phyloP scores from a whole-genome alignment of 2,329 filamentous ascomycete genomes.

The Pyrenochaeta sp. region DNA sequence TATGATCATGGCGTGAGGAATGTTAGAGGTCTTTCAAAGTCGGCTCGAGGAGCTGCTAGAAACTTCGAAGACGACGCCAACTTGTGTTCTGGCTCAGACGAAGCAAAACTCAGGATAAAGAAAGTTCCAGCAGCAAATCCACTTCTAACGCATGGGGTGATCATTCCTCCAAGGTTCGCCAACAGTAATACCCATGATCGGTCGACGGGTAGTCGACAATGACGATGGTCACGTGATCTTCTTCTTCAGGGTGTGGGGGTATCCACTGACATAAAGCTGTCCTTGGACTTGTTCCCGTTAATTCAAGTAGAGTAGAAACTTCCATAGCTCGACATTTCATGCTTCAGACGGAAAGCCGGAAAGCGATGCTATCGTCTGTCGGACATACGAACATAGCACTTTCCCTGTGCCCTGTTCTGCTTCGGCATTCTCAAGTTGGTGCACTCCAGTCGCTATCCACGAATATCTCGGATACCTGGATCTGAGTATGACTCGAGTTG shows the following conservation, averaged over 20 bases:
- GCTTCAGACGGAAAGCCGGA: too few relatives aligned
- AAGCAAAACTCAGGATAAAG: constrained; percentile 1
- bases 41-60: constrained; percentile 34
- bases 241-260: background rate
- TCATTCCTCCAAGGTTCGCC: background rate
- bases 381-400: too few relatives aligned
- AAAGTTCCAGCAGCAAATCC: background rate
- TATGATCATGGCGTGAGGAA: constrained; percentile 17
- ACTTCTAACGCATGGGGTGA: background rate
- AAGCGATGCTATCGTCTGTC: too few relatives aligned
- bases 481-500: constrained; percentile 86
- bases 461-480: constrained; percentile 75
- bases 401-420: too few relatives aligned
- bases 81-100: background rate
- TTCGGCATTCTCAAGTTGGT: background rate
- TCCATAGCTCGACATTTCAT: too few relatives aligned
- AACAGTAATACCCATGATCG: background rate
- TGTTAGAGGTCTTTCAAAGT: constrained; percentile 31
- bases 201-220: background rate
- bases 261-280: background rate
- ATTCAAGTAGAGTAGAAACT: too few relatives aligned
- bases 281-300: background rate
- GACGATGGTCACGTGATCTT: constrained; percentile 22
- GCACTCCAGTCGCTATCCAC: constrained; percentile 3
- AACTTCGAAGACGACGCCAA: constrained; percentile 19